These are phyloP conservation scores for Beauveria rudraprayagi DNA, from an alignment of 2,329 filamentous ascomycete genomes.

Conservation along the genomic window DNA sequence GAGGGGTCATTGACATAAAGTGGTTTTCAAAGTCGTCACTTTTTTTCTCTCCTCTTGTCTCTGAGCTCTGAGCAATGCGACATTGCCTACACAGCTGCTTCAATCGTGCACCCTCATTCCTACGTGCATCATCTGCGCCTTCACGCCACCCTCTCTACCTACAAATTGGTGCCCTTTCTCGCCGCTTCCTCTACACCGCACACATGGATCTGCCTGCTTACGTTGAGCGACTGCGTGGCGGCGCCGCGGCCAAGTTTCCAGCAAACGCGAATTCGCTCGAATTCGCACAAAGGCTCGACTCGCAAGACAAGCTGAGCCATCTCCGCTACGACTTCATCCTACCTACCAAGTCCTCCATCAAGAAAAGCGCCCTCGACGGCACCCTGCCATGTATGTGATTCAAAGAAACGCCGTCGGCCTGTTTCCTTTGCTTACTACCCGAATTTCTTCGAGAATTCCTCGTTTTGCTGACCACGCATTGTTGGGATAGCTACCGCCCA, in stretches of 20 bases:
- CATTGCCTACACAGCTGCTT: not conserved
- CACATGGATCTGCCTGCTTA: slow-evolving; percentile 32
- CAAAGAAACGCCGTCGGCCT: not conserved
- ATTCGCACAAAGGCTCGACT: slow-evolving; percentile 48
- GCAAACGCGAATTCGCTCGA: slow-evolving; percentile 36
- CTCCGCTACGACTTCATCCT: slow-evolving; percentile 68
- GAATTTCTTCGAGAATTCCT: not conserved
- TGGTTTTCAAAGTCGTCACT: slow-evolving; percentile 6
- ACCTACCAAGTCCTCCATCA: slow-evolving; percentile 64
- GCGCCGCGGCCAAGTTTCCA: slow-evolving; percentile 37
- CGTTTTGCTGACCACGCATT: not conserved
- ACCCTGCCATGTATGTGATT: slow-evolving; percentile 28
- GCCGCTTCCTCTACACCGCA: not conserved
- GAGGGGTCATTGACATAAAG: slow-evolving; percentile 18
- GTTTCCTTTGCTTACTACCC: not conserved
- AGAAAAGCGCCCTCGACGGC: slow-evolving; percentile 49
- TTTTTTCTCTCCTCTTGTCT: not conserved
- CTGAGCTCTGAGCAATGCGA: not conserved
- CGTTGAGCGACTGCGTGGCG: slow-evolving; percentile 33
- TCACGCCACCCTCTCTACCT: not conserved
- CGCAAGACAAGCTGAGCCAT: slow-evolving; percentile 48
- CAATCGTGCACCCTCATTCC: not conserved
- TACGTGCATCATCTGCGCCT: not conserved
- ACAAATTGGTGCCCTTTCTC: not conserved
- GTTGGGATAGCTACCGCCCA: not conserved